phyloP scores from a whole-genome alignment of 2,329 filamentous ascomycete species.

The Ophiostoma novo-ulmi region DNA sequence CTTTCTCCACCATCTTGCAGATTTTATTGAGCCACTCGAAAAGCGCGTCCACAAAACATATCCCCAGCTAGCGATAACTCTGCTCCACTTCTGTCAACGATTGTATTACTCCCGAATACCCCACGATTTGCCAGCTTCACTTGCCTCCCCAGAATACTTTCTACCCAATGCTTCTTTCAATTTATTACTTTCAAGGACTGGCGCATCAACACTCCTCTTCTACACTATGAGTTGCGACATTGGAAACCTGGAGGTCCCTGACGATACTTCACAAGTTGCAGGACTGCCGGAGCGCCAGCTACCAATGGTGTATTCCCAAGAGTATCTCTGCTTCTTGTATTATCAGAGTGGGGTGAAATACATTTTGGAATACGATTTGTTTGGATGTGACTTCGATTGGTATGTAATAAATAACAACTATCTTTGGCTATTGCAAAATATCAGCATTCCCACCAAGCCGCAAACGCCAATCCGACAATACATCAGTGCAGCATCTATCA shows the following conservation, averaged over 20 bases:
- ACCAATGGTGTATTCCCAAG: neutral
- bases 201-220: neutral
- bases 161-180: neutral
- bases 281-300: neutral
- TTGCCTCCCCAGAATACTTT: neutral
- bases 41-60: neutral
- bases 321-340: neutral
- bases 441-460: neutral
- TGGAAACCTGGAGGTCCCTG: neutral
- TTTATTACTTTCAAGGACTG: neutral
- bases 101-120: constrained; percentile 7
- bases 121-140: neutral
- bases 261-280: neutral
- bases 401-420: too few relatives aligned
- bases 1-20: neutral
- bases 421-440: neutral
- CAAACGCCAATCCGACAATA: neutral
- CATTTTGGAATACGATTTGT: neutral
- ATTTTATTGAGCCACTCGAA: neutral
- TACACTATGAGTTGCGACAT: neutral
- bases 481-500: neutral
- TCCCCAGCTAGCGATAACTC: neutral
- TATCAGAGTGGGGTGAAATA: neutral
- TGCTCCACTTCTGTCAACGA: neutral
- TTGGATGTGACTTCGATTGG: neutral